Conservation (phyloP, 805 yeast species). For the Saccharomycopsis olivae region DNA sequence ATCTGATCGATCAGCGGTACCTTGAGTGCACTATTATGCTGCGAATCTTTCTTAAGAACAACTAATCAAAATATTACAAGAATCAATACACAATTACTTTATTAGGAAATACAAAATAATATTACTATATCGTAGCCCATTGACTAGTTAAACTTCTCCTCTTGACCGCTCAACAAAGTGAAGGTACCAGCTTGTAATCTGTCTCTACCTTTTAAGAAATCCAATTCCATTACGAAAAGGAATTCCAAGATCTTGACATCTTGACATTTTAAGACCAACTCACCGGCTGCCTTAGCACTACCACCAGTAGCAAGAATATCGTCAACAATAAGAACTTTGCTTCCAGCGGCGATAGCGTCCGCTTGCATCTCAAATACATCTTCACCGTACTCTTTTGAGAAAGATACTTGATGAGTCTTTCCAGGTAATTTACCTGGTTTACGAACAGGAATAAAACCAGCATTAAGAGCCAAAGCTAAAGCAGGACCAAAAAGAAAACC, state of each 20-base stretch:
- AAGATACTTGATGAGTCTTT: constrained; percentile 56
- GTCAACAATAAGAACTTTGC: constrained; percentile 81
- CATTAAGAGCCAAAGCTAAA: constrained; percentile 76
- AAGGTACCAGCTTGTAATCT: constrained; percentile 78
- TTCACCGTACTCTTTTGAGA: constrained; percentile 84
- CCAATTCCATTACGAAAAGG: constrained; percentile 86
- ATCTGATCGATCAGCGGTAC: too few relatives aligned
- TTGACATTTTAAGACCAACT: constrained; percentile 48
- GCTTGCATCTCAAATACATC: constrained; percentile 86
- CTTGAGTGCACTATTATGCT: too few relatives aligned
- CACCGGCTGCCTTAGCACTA: constrained; percentile 89
- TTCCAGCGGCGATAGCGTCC: constrained; percentile 67
- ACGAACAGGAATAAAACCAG: constrained; percentile 92
- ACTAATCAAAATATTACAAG: too few relatives aligned
- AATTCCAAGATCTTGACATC: constrained; percentile 72
- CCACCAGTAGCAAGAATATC: constrained; percentile 99
- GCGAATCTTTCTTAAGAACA: too few relatives aligned
- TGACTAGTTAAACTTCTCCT: constrained; percentile 34
- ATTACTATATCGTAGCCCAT: too few relatives aligned
- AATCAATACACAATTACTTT: too few relatives aligned
- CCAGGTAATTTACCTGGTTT: constrained; percentile 96
- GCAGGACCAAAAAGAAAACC: constrained; percentile 97
- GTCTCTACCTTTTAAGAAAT: constrained; percentile 89
- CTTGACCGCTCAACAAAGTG: constrained; percentile 80
- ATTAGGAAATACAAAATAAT: too few relatives aligned